phyloP scores from a whole-genome alignment of 768 basidiomycete genomes.

The Lyophyllum decastes region DNA sequence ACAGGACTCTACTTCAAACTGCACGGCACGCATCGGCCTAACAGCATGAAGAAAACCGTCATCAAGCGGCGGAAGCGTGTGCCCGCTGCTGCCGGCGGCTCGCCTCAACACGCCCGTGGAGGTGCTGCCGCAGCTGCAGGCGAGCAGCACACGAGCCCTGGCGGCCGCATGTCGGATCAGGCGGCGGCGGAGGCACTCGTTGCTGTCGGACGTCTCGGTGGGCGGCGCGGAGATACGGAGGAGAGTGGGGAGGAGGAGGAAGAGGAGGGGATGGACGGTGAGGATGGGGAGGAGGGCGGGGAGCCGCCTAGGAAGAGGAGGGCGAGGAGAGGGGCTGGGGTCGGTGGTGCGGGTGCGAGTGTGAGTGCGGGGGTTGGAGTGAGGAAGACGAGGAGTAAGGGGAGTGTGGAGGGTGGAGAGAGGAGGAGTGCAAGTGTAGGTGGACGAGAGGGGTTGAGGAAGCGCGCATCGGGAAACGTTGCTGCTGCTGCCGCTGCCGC shows the following conservation, averaged over 20 bases:
- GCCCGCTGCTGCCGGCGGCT: slow-evolving; percentile 73
- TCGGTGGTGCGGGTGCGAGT: slow-evolving; percentile 18
- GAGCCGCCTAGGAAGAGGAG: slow-evolving; percentile 64
- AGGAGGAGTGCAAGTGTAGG: slow-evolving; percentile 17
- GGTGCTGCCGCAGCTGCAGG: neutral
- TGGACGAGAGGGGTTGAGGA: slow-evolving; percentile 14
- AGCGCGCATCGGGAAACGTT: slow-evolving; percentile 6
- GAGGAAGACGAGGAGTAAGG: slow-evolving; percentile 27
- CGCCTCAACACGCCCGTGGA: slow-evolving; percentile 9
- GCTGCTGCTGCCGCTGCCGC: slow-evolving; percentile 1
- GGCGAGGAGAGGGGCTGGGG: slow-evolving; percentile 36
- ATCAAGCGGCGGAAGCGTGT: slow-evolving; percentile 99
- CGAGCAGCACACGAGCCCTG: slow-evolving; percentile 7
- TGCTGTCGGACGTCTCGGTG: slow-evolving; percentile 65
- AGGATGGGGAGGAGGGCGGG: slow-evolving; percentile 43
- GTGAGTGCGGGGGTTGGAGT: slow-evolving; percentile 34
- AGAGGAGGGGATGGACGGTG: slow-evolving; percentile 44
- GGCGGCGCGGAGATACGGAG: slow-evolving; percentile 30
- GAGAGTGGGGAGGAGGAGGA: slow-evolving; percentile 44
- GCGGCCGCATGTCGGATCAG: slow-evolving; percentile 68
- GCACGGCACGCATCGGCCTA: slow-evolving; percentile 94
- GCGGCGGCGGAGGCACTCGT: slow-evolving; percentile 90
- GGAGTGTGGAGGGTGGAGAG: slow-evolving; percentile 8
- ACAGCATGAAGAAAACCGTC: slow-evolving; percentile 98
- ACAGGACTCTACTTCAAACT: slow-evolving; percentile 97